A percentile compares a stretch with the other conserved stretches of the same genome.
Evolutionary conservation across 441 rosid species (phyloP).

Genomic region (Brassica hybrid): DNA sequence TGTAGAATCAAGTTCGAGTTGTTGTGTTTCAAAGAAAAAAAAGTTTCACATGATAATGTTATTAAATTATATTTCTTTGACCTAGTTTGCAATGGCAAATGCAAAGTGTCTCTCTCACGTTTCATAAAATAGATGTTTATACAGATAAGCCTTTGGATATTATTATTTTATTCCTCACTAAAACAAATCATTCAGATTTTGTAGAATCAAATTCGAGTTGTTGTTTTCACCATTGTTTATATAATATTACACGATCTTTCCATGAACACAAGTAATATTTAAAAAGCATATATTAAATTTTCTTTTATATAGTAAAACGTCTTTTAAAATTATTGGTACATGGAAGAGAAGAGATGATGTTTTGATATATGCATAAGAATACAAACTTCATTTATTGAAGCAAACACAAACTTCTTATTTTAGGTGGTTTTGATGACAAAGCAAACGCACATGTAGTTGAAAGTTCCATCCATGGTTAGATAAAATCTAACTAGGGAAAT

Average conservation of each 20-base stretch:
- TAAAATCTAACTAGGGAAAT: not conserved
- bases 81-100: not conserved
- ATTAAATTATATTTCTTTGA: not conserved
- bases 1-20: not conserved
- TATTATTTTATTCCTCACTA: not conserved
- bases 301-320: too few species aligned
- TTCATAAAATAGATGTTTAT: not conserved
- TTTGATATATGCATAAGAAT: not conserved
- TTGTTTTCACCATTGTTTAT: not conserved
- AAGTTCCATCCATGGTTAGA: not conserved
- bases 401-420: not conserved
- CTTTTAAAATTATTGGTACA: too few species aligned
- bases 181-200: conserved; percentile 1
- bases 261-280: too few species aligned
- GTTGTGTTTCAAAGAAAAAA: not conserved
- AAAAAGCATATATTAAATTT: too few species aligned
- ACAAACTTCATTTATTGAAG: not conserved
- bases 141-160: not conserved
- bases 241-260: not conserved
- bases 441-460: not conserved
- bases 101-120: not conserved
- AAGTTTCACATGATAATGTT: not conserved
- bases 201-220: not conserved
- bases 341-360: too few species aligned
- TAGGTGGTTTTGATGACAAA: not conserved